Percentiles rank a stretch among this genome's conserved stretches.
Conservation (phyloP, 352 stramenopile genomes). For the Phytophthora constricta region DNA sequence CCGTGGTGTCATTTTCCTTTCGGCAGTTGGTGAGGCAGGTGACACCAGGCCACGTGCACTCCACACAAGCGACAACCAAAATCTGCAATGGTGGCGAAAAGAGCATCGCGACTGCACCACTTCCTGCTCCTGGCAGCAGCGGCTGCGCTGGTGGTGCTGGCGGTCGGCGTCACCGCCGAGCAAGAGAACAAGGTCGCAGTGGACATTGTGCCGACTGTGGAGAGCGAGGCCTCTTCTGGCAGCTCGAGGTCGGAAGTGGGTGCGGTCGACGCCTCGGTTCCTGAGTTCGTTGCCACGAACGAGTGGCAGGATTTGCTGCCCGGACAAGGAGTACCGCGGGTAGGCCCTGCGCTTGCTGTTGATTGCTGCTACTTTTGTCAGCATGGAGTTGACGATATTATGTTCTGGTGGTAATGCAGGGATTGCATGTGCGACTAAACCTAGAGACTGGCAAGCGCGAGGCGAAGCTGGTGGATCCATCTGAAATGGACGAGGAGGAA, state of each 20-base stretch:
- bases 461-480: slow-evolving; percentile 79
- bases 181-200: slow-evolving; percentile 17
- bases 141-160: slow-evolving; percentile 10
- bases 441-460: slow-evolving; percentile 83
- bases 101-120: slow-evolving; percentile 26
- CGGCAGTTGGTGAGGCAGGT: slow-evolving; percentile 4
- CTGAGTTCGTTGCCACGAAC: slow-evolving; percentile 55
- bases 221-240: background rate
- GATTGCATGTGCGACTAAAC: slow-evolving; percentile 86
- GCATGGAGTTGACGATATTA: slow-evolving; percentile 7
- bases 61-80: too few species aligned
- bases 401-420: slow-evolving; percentile 43
- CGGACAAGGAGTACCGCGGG: slow-evolving; percentile 66
- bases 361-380: background rate
- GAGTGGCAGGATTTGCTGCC: slow-evolving; percentile 78
- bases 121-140: slow-evolving; percentile 30
- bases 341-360: slow-evolving; percentile 24
- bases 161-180: slow-evolving; percentile 1
- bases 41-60: background rate
- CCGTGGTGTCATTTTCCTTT: slow-evolving; percentile 32
- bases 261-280: slow-evolving; percentile 20
- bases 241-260: slow-evolving; percentile 4
- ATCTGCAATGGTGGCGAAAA: too few species aligned
- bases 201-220: background rate
- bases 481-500: slow-evolving; percentile 30